Base-by-base conservation (phyloP, 352 stramenopile species). In the Thraustochytrium striatum region DNA sequence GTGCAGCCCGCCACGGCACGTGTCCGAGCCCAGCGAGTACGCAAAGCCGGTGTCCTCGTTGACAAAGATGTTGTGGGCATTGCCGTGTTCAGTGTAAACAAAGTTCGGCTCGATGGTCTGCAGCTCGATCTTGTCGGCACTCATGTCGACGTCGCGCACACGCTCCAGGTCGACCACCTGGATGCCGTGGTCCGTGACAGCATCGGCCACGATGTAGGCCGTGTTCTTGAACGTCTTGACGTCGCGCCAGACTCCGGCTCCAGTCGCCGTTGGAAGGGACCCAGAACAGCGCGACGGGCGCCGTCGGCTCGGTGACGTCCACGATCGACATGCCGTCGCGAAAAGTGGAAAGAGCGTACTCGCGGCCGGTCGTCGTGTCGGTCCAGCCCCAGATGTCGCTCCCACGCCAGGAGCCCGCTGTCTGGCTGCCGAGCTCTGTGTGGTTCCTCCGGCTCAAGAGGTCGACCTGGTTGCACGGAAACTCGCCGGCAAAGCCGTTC, bases 91-190 rank as follows among this genome's bases (percentile, higher is more conserved):
- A 36, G n/a, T 1, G 53, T 9, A 78, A 33, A n/a, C n/a, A 3
- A 30, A 72, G 35, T 52, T 50, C 8, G 8, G n/a, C 36, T 13
- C 62, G 69, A 57, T 32, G 16, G 69, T 33, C 69, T 16, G n/a
- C 16, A 55, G 16, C 47, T 16, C 16, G n/a, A n/a, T n/a, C n/a
- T n/a, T n/a, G n/a, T n/a, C n/a, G n/a, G n/a, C n/a, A 16, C 47
- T 25, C n/a, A n/a, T n/a, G 30, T 16, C 16, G 16, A 57, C n/a
- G 36, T 36, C 43, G 9, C 82, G 30, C 16, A 85, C 41, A 19
- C 39, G 41, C 28, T 30, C 78, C 25, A 86, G 58, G 59, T 86
- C 83, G 33, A 86, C 83, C 30, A 85, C 80, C 57, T 86, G 83
- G 35, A 86, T 35, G 0, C 83, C 83, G 52, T 82, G 62, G 5